Evolutionary conservation across 768 basidiomycete genomes (phyloP).

Genomic region (Lentinula sp.): DNA sequence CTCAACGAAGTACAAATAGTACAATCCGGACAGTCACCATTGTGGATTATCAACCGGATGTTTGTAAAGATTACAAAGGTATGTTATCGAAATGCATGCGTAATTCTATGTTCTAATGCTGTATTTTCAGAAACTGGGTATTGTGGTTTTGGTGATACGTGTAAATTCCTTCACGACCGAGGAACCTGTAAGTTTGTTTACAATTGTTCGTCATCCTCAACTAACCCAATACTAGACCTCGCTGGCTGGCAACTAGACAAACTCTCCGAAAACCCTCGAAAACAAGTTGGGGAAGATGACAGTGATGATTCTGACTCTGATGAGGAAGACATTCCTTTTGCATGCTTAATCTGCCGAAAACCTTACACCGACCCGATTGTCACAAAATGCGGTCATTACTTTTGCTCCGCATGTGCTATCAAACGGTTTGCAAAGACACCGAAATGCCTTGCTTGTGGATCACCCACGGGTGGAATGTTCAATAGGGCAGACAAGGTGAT

Average conservation of each 20-base stretch:
- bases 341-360: constrained; percentile 95
- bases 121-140: constrained; percentile 82
- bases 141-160: constrained; percentile 98
- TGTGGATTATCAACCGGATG: constrained; percentile 97
- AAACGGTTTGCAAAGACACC: constrained; percentile 91
- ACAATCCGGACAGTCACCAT: constrained; percentile 94
- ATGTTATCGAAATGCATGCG: not conserved
- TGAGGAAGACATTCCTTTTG: constrained; percentile 91
- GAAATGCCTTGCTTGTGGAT: constrained; percentile 92
- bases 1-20: constrained; percentile 59
- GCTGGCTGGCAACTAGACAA: constrained; percentile 98
- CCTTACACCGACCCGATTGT: constrained; percentile 93
- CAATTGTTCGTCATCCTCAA: constrained; percentile 4
- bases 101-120: not conserved
- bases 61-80: constrained; percentile 99
- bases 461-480: constrained; percentile 93
- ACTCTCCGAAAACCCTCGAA: constrained; percentile 71
- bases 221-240: constrained; percentile 52
- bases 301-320: constrained; percentile 65
- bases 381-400: constrained; percentile 96
- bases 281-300: constrained; percentile 41
- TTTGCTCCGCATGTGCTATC: constrained; percentile 92
- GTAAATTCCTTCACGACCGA: constrained; percentile 98
- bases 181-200: constrained; percentile 69
- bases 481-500: constrained; percentile 93